Conservation (phyloP, 768 basidiomycete genomes). For the Amylocystis lapponica region DNA sequence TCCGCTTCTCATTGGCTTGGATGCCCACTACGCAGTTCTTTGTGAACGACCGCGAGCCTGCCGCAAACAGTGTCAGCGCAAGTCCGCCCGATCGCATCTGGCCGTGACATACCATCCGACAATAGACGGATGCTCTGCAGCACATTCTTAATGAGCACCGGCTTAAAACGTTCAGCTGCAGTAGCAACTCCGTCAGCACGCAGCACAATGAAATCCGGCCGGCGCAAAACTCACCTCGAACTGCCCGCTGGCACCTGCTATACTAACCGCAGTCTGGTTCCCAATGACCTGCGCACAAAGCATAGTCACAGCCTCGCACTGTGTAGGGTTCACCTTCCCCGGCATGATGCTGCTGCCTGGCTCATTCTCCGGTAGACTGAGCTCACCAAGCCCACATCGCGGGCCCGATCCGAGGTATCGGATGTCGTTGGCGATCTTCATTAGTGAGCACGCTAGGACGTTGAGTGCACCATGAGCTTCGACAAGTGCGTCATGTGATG, state of each 20-base stretch:
- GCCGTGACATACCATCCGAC: constrained; percentile 64
- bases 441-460: constrained; percentile 90
- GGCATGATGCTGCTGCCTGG: constrained; percentile 99
- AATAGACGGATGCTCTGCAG: constrained; percentile 92
- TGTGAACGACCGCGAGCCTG: constrained; percentile 88
- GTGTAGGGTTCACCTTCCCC: constrained; percentile 99
- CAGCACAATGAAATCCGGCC: not conserved
- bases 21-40: constrained; percentile 97
- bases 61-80: constrained; percentile 1
- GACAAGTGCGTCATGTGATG: constrained; percentile 96
- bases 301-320: constrained; percentile 99
- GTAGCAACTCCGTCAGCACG: constrained; percentile 1
- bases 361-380: constrained; percentile 95
- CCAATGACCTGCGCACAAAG: constrained; percentile 98
- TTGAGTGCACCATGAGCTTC: constrained; percentile 97
- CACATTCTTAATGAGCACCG: constrained; percentile 97
- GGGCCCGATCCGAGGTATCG: constrained; percentile 97
- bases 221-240: constrained; percentile 74
- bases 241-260: constrained; percentile 93
- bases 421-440: constrained; percentile 99
- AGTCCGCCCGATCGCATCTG: not conserved
- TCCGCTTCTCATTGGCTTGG: constrained; percentile 92
- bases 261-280: constrained; percentile 87
- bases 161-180: constrained; percentile 95
- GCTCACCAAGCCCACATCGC: constrained; percentile 93